phyloP scores from a whole-genome alignment of 1,284 basidiomycete species.

The Heterobasidion parviporum region DNA sequence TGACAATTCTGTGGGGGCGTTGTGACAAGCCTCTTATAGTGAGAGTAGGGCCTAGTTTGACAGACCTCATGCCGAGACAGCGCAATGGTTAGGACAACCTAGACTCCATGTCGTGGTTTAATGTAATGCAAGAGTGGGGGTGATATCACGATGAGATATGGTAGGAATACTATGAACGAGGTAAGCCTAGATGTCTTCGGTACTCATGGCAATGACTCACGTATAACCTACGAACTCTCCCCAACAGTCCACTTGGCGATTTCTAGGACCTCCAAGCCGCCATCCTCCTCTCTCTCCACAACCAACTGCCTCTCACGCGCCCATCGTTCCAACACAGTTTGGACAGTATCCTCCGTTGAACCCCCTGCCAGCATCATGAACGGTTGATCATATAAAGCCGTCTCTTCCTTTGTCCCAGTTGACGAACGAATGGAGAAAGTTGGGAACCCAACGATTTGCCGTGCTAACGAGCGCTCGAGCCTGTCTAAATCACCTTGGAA shows the following conservation, averaged over 20 bases:
- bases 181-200: no score
- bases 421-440: conserved; percentile 48
- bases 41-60: no score
- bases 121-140: no score
- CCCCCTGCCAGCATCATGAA: conserved; percentile 69
- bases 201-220: neutral
- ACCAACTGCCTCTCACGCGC: conserved; percentile 43
- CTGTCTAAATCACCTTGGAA: conserved; percentile 50
- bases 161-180: no score
- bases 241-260: conserved; percentile 66
- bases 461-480: conserved; percentile 72
- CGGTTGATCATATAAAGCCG: conserved; percentile 71
- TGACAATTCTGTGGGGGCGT: no score
- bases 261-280: conserved; percentile 50
- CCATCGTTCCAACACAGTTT: conserved; percentile 64
- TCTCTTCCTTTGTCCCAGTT: conserved; percentile 38
- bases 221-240: conserved; percentile 19
- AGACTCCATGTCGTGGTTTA: no score
- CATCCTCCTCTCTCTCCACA: conserved; percentile 23
- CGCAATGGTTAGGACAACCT: no score
- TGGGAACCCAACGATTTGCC: conserved; percentile 84
- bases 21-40: no score
- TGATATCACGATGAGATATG: no score
- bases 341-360: conserved; percentile 47
- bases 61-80: no score